These are phyloP conservation scores for Linum lewisii DNA, from an alignment of 345 rosid species.

Conservation along the genomic window DNA sequence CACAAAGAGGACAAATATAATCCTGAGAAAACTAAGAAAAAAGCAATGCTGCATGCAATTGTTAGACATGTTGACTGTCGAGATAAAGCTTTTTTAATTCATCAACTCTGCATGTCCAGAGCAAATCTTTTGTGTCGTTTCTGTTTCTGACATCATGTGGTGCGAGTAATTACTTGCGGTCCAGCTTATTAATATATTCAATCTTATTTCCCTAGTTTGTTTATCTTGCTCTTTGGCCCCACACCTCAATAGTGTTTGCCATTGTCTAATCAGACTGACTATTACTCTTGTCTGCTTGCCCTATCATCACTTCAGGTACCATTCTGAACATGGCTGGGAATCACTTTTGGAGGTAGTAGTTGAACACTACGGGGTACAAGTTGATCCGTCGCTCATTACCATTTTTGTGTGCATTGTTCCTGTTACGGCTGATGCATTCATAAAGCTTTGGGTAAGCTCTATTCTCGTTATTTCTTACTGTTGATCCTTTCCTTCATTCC, in stretches of 20 bases:
- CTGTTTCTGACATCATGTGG: too few relatives aligned
- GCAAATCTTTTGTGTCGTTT: too few relatives aligned
- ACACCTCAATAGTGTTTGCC: neutral
- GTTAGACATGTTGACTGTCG: too few relatives aligned
- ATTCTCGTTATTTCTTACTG: neutral
- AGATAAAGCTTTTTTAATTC: too few relatives aligned
- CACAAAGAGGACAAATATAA: too few relatives aligned
- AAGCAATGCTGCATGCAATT: too few relatives aligned
- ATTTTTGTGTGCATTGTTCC: constrained; percentile 67
- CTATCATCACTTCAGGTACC: constrained; percentile 57
- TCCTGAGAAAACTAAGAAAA: too few relatives aligned
- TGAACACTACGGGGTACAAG: constrained; percentile 80
- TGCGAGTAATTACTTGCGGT: too few relatives aligned
- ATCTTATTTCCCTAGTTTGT: neutral
- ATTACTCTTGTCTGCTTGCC: neutral
- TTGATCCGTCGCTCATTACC: constrained; percentile 55
- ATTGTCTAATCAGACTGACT: neutral
- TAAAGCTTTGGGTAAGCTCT: constrained; percentile 80
- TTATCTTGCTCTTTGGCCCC: neutral
- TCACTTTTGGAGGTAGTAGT: constrained; percentile 59
- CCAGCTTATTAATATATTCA: neutral
- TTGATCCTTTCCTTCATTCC: neutral
- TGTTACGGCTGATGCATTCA: constrained; percentile 65
- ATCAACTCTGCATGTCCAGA: too few relatives aligned
- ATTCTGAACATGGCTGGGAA: constrained; percentile 93